Conservation (phyloP, 2,329 filamentous ascomycete genomes). For the Piedraia hortae region DNA sequence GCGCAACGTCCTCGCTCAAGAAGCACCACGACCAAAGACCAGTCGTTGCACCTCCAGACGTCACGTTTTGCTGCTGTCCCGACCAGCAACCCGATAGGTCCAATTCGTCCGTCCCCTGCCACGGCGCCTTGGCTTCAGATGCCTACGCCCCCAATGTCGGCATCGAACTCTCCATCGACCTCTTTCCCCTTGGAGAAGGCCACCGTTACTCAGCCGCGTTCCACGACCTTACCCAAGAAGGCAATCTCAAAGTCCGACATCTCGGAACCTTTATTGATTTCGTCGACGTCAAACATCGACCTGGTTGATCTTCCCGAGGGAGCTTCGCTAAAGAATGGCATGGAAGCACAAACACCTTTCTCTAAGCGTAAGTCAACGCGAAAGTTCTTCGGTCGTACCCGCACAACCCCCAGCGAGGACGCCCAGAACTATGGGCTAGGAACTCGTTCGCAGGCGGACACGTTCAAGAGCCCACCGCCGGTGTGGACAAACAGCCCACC, state of each 20-base stretch:
- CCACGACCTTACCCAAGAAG: conserved; percentile 25
- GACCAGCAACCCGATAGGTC: conserved; percentile 3
- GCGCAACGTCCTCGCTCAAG: too few species aligned
- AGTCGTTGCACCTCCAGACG: conserved; percentile 2
- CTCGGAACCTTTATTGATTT: conserved; percentile 29
- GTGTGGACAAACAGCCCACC: too few species aligned
- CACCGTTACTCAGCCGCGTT: conserved; percentile 16
- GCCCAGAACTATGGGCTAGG: too few species aligned
- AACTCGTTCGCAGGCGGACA: too few species aligned
- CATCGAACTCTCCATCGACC: conserved; percentile 16
- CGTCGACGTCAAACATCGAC: conserved; percentile 29
- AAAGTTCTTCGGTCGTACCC: conserved; percentile 11
- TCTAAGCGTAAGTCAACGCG: conserved; percentile 24
- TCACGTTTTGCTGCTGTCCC: conserved; percentile 5
- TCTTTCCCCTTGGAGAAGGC: conserved; percentile 6
- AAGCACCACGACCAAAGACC: too few species aligned
- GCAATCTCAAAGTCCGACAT: conserved; percentile 32
- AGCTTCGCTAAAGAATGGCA: conserved; percentile 26
- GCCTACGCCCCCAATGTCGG: conserved; percentile 25
- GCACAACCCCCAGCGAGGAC: too few species aligned
- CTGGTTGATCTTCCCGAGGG: conserved; percentile 29
- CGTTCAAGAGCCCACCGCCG: too few species aligned
- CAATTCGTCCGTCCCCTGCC: conserved; percentile 2
- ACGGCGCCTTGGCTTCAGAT: conserved; percentile 8
- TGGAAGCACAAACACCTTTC: conserved; percentile 21